Evolutionary conservation across 192 early-diverging fungal genomes (phyloP).

Genomic region (Dispira parvispora): DNA sequence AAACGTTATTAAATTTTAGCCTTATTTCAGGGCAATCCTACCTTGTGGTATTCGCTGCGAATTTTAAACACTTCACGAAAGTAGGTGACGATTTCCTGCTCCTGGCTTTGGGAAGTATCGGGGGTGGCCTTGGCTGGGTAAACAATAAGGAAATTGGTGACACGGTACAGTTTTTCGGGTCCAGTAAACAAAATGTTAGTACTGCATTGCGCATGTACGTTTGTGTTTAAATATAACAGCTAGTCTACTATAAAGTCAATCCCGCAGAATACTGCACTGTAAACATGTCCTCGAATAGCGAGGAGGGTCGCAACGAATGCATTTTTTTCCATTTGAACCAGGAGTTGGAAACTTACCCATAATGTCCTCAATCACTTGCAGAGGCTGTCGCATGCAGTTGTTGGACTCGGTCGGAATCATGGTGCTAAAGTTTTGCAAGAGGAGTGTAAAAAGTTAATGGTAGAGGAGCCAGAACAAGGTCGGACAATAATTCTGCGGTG

Average conservation of each 20-base stretch:
- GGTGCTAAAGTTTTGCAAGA: background rate
- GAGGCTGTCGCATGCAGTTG: background rate
- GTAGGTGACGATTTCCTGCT: background rate
- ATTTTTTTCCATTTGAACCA: background rate
- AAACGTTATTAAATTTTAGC: background rate
- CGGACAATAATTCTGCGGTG: too few species aligned
- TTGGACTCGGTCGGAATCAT: slow-evolving; percentile 1
- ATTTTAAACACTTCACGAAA: background rate
- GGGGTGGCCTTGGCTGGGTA: background rate
- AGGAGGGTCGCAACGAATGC: background rate
- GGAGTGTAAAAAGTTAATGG: too few species aligned
- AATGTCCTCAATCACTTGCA: background rate
- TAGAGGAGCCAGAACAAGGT: too few species aligned
- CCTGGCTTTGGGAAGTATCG: background rate
- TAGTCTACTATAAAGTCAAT: background rate
- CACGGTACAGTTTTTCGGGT: too few species aligned
- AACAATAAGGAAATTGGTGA: background rate
- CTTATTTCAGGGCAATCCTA: background rate
- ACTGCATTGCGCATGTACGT: background rate
- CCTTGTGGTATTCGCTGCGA: slow-evolving; percentile 2
- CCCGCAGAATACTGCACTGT: too few species aligned
- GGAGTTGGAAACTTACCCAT: background rate
- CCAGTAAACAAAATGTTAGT: too few species aligned
- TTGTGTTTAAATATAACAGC: background rate
- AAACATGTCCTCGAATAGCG: too few species aligned